A percentile compares a stretch with the other conserved stretches of the same genome.
phyloP scores from a whole-genome alignment of 192 early-diverging fungal species.

The Dissophora ornata region DNA sequence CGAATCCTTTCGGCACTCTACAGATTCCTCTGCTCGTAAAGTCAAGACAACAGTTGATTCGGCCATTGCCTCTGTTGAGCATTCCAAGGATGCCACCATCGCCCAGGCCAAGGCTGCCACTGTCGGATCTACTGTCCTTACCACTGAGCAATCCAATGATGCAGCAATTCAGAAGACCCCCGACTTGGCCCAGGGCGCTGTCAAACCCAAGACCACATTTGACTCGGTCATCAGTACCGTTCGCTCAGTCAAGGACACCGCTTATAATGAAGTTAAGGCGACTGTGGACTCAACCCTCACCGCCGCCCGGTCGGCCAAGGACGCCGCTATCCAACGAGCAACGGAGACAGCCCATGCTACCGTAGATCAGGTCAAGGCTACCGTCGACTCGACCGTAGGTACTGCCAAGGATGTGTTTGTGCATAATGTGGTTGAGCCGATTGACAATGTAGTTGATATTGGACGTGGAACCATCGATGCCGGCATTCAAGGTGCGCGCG shows the following conservation, averaged over 20 bases:
- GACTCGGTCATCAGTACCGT: not conserved
- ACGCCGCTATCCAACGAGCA: not conserved
- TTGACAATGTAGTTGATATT: not conserved
- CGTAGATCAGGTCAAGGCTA: not conserved
- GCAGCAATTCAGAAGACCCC: not conserved
- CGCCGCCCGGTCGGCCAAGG: not conserved
- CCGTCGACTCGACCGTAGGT: not conserved
- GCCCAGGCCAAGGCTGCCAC: not conserved
- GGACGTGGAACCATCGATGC: not conserved
- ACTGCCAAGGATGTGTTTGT: constrained; percentile 4
- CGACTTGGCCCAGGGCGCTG: not conserved
- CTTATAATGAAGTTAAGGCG: not conserved
- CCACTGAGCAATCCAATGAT: not conserved
- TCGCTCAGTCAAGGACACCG: not conserved
- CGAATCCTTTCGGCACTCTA: too few relatives aligned
- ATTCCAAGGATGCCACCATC: not conserved
- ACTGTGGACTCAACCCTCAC: not conserved
- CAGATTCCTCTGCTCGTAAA: not conserved
- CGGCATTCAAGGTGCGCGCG: not conserved
- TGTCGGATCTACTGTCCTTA: not conserved
- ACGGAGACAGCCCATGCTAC: not conserved
- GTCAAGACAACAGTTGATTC: not conserved
- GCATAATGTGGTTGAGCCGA: not conserved
- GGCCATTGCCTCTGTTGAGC: not conserved
- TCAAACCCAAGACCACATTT: too few relatives aligned